Evolutionary conservation across 169 alveolate species (phyloP).

Genomic region (Plasmodium yoelii): DNA sequence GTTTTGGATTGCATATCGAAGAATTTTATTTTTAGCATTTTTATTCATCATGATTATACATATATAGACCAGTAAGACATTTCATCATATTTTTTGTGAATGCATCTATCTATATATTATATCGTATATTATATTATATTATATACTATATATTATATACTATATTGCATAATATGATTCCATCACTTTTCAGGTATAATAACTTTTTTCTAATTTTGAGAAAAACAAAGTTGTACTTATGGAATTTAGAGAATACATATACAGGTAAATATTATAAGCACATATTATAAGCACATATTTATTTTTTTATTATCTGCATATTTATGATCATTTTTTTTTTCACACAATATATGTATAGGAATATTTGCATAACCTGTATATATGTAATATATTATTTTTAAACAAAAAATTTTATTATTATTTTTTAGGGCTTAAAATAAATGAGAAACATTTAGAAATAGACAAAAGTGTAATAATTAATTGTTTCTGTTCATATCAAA

Average conservation of each 20-base stretch:
- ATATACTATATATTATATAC: no score
- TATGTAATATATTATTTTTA: neutral
- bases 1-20: constrained; percentile 47
- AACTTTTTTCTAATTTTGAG: constrained; percentile 53
- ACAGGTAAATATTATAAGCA: constrained; percentile 15
- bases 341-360: no score
- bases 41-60: constrained; percentile 33
- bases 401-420: neutral
- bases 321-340: neutral
- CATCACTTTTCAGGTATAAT: constrained; percentile 49
- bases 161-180: no score
- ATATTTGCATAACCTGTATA: neutral
- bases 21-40: constrained; percentile 24
- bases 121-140: no score
- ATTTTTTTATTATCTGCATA: no score
- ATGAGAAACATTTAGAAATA: constrained; percentile 37
- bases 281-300: no score
- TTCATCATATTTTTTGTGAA: neutral
- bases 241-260: constrained; percentile 59
- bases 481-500: constrained; percentile 30
- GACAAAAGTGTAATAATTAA: constrained; percentile 31
- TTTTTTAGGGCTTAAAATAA: constrained; percentile 39
- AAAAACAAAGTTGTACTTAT: constrained; percentile 18
- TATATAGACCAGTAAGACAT: constrained; percentile 29
- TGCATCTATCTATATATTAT: no score